Base-by-base conservation (phyloP, 1,284 basidiomycete species). In the Meira miltonrushii region DNA sequence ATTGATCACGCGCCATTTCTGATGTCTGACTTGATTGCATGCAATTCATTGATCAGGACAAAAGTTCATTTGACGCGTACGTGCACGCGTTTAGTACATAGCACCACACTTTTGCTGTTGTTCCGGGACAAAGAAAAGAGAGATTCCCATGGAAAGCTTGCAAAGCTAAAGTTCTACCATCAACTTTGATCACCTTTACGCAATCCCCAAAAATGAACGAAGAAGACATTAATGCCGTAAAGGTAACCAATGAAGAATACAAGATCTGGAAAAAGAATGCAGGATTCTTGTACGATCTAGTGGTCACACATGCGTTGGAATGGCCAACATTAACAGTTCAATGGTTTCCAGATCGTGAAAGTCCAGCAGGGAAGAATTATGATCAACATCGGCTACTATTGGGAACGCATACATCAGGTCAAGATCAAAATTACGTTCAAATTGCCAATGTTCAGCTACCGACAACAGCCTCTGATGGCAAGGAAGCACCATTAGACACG, bases 281-380 rank as follows among this genome's bases (percentile, higher is more conserved):
- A 54, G 79, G 78, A 8, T 96, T 95, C 80, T 85, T 97, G 25
- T 98, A 99, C 80, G 94, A 98, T 80, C 84, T 94, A 19, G 90
- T 98, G 67, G 89, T 99, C 72, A 97, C 94, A 0, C 93, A 97
- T 78, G 94, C 95, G 25, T 84, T 98, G 56, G 92, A 96, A 79
- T 99, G 95, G 95, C 95, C 95, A 15, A 92, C 88, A 72, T 79
- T 99, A 72, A 99, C 95, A 2, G 93, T 90, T 79, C 95, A 98
- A 81, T 99, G 95, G 95, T 90, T 99, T 78, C 95, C 95, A 0
- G 94, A 99, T 82, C 88, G 87, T 79, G 92, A 96, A 47, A 57
- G 88, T 59, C 89, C 92, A 23, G 81, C 88, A 54, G 87, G 89
- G 79, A 95, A 93, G 74, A 86, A 91, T 28, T 95, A 94, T 81